Evolutionary conservation across 345 rosid species (phyloP), one percentile per base, ranked within the genome.

Genomic region (Turritis glabra): DNA sequence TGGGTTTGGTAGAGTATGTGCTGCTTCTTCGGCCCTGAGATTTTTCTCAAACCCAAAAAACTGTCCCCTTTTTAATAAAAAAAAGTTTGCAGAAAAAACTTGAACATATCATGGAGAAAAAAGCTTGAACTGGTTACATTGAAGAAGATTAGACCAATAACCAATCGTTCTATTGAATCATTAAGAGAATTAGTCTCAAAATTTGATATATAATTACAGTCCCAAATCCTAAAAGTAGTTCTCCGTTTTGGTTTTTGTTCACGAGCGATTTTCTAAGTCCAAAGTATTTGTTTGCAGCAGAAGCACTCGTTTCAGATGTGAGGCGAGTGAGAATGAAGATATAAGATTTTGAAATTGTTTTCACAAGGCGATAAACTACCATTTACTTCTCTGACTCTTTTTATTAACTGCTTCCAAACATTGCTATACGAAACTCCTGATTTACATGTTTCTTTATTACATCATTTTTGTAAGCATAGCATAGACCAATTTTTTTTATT

Each of bases 371-470:
- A 7, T n/a, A 38, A 7, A 51, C 23, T 29, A 62, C 33, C 26
- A 38, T 27, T 37, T 14, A 72, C 18, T 61, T 51, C 14, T 27
- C 32, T 52, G 23, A 14, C 23, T 25, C 3, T 33, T 46, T 37
- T 60, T 60, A 13, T 27, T 46, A 46, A 46, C 51, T 7, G 41
- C 17, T 50, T 38, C 32, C 43, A 29, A 29, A 52, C 32, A 56
- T 69, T 62, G 53, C 21, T 63, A 21, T 52, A 52, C 9, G 46
- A 73, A 30, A 73, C 71, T 41, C 33, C 58, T 44, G 40, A 74
- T 57, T 56, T 66, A 35, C 72, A 47, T 74, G 66, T 66, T 57
- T 66, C 66, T 33, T 65, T 58, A 67, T 48, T 57, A 57, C 60
- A 35, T 19, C 19, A 74, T 58, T 35, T 26, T 18, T 7, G 53